Evolutionary conservation across 345 rosid species (phyloP).

Genomic region (Triadica sebifera): DNA sequence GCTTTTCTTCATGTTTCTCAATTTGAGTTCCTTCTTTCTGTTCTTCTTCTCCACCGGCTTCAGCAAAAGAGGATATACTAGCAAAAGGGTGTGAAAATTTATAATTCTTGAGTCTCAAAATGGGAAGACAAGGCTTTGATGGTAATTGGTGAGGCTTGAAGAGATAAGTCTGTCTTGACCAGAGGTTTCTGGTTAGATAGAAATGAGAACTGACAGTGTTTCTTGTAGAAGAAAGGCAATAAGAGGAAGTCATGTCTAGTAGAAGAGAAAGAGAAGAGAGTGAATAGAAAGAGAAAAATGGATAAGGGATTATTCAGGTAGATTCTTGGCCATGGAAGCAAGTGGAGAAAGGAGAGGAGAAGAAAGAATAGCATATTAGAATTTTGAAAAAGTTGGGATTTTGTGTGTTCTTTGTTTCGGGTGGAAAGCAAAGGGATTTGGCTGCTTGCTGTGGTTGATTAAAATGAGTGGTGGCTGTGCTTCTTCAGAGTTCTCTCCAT

Average conservation of each 20-base stretch:
- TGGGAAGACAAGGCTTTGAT: constrained; percentile 37
- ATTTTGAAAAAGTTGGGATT: constrained; percentile 3
- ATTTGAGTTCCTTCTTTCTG: constrained; percentile 37
- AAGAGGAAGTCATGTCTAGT: constrained; percentile 61
- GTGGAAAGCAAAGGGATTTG: constrained; percentile 13
- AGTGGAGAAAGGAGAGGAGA: neutral
- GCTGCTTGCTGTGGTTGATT: constrained; percentile 25
- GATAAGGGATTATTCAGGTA: constrained; percentile 24
- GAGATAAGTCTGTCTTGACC: constrained; percentile 26
- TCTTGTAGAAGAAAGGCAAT: constrained; percentile 52
- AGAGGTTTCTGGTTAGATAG: constrained; percentile 37
- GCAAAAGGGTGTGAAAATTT: constrained; percentile 50
- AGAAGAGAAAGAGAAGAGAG: neutral
- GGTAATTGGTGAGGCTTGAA: constrained; percentile 29
- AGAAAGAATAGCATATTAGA: constrained; percentile 9
- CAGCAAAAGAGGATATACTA: constrained; percentile 68
- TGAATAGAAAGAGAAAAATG: neutral
- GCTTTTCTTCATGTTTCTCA: constrained; percentile 30
- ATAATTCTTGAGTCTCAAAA: constrained; percentile 27
- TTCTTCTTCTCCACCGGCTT: constrained; percentile 51
- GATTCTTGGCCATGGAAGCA: constrained; percentile 23
- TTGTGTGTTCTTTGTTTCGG: neutral
- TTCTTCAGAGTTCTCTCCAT: neutral
- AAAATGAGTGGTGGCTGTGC: constrained; percentile 37
- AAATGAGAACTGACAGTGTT: constrained; percentile 45